A percentile compares a stretch with the other conserved stretches of the same genome.
These are phyloP conservation scores for Plantago rigida DNA, from an alignment of 305 asterid species.

Conservation along the genomic window DNA sequence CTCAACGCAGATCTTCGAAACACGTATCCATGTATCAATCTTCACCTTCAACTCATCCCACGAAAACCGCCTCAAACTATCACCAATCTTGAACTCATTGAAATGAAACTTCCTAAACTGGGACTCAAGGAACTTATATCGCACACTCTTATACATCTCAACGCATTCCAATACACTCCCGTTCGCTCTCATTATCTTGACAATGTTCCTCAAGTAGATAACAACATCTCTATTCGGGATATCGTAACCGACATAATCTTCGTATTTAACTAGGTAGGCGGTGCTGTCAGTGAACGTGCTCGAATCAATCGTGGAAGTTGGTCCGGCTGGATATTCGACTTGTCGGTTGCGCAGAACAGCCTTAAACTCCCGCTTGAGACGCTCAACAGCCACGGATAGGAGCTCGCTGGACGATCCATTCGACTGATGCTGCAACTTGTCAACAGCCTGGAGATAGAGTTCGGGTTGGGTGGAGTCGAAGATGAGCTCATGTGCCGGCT, in stretches of 20 bases:
- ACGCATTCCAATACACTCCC: slow-evolving; percentile 32
- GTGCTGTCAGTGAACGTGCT: slow-evolving; percentile 43
- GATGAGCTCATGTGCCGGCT: slow-evolving; percentile 36
- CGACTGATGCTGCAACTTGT: slow-evolving; percentile 33
- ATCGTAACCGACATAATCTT: slow-evolving; percentile 30
- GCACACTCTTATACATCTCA: slow-evolving; percentile 30
- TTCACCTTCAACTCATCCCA: slow-evolving; percentile 39
- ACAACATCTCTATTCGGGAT: slow-evolving; percentile 29
- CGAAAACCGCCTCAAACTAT: slow-evolving; percentile 17
- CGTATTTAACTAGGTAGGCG: slow-evolving; percentile 33
- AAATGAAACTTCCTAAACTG: slow-evolving; percentile 35
- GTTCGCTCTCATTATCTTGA: slow-evolving; percentile 31
- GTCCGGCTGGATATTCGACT: slow-evolving; percentile 31
- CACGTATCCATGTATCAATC: slow-evolving; percentile 43
- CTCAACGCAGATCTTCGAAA: slow-evolving; percentile 41
- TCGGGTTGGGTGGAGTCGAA: slow-evolving; percentile 42
- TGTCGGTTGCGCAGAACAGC: slow-evolving; percentile 31
- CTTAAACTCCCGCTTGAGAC: slow-evolving; percentile 45
- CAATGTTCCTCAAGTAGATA: slow-evolving; percentile 31
- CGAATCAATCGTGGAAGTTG: slow-evolving; percentile 33
- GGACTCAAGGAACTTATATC: slow-evolving; percentile 25
- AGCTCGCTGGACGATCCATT: slow-evolving; percentile 22
- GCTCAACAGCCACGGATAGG: slow-evolving; percentile 31
- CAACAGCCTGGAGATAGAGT: slow-evolving; percentile 46
- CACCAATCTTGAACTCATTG: slow-evolving; percentile 30